Conservation (phyloP, 495 filamentous ascomycete genomes). For the Penicillium arizonense region DNA sequence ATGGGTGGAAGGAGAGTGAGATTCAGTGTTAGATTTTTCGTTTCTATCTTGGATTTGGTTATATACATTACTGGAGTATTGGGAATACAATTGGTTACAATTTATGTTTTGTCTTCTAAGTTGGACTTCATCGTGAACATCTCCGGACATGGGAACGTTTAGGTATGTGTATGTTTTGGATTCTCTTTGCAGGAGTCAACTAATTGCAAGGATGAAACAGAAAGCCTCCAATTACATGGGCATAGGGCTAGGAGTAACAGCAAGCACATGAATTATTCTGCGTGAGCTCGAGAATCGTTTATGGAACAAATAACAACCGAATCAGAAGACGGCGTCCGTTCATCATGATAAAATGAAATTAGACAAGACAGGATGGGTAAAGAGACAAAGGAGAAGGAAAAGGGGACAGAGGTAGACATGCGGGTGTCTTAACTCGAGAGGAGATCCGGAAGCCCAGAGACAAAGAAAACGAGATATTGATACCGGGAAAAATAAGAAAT, state of each 20-base stretch:
- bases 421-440: background rate
- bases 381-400: conserved; percentile 21
- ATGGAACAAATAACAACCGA: conserved; percentile 18
- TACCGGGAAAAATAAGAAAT: conserved; percentile 20
- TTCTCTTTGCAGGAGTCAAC: background rate
- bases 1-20: conserved; percentile 53
- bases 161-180: too few relatives aligned
- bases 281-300: conserved; percentile 16
- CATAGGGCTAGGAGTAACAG: background rate
- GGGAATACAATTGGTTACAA: background rate
- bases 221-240: background rate
- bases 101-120: background rate
- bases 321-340: conserved; percentile 26
- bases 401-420: conserved; percentile 11
- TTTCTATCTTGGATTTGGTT: background rate
- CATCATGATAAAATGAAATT: conserved; percentile 28
- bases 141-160: too few relatives aligned
- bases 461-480: conserved; percentile 17
- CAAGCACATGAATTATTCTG: conserved; percentile 15
- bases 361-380: conserved; percentile 24
- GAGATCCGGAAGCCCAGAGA: conserved; percentile 1
- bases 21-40: conserved; percentile 35
- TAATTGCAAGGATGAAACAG: background rate
- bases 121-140: background rate
- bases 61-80: background rate